Conservation (phyloP, 2,329 filamentous ascomycete species). For the Thielaviopsis euricoi region DNA sequence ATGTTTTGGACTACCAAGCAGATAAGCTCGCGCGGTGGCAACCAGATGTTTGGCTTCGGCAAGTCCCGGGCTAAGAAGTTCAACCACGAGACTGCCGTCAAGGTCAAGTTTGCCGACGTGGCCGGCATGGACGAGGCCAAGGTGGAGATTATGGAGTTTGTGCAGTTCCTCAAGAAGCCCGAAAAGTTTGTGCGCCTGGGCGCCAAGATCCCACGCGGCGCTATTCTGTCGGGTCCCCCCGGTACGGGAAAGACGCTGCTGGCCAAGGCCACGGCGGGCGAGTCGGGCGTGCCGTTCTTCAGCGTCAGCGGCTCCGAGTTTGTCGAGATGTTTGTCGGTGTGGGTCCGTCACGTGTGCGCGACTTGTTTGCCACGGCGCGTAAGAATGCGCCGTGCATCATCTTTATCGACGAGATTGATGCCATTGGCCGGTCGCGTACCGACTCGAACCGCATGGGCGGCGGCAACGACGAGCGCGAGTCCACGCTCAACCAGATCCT, state of each 20-base stretch:
- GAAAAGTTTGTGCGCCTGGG: slow-evolving; percentile 85
- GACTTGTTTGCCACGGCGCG: slow-evolving; percentile 88
- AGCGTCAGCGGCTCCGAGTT: slow-evolving; percentile 97
- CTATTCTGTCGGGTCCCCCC: slow-evolving; percentile 90
- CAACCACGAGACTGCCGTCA: slow-evolving; percentile 91
- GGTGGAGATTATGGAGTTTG: slow-evolving; percentile 97
- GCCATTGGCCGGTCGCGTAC: slow-evolving; percentile 84
- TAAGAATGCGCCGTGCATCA: slow-evolving; percentile 94
- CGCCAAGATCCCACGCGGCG: slow-evolving; percentile 93
- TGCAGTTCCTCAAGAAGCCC: slow-evolving; percentile 88
- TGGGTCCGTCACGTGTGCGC: slow-evolving; percentile 85
- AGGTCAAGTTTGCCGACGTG: slow-evolving; percentile 93
- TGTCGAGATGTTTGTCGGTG: slow-evolving; percentile 99
- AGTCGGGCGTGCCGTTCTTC: slow-evolving; percentile 95
- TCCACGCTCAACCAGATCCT: slow-evolving; percentile 95
- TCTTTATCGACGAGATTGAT: slow-evolving; percentile 99
- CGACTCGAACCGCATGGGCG: slow-evolving; percentile 54
- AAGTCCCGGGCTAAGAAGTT: slow-evolving; percentile 94
- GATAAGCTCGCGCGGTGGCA: slow-evolving; percentile 50
- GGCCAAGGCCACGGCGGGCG: slow-evolving; percentile 92
- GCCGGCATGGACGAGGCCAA: slow-evolving; percentile 98
- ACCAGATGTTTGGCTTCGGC: slow-evolving; percentile 87
- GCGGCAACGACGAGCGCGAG: slow-evolving; percentile 93
- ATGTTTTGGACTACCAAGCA: slow-evolving; percentile 66
- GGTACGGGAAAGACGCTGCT: slow-evolving; percentile 97